Base-by-base conservation (phyloP, 2,329 filamentous ascomycete species). In the Epichloe gansuensis region DNA sequence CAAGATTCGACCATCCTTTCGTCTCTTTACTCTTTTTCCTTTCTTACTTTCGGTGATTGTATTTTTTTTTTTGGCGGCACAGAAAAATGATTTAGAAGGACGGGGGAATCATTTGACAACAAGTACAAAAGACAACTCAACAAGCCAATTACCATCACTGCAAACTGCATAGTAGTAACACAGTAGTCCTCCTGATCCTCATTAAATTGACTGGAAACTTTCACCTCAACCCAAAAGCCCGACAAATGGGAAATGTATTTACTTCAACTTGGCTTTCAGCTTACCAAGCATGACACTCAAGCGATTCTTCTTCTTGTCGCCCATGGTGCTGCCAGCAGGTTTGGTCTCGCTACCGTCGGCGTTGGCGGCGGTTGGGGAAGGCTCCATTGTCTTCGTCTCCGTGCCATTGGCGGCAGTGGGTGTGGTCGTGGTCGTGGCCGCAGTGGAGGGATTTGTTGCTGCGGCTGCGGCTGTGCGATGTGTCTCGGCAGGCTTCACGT, bases 291-390 rank as follows among this genome's bases (percentile, higher is more conserved):
- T 77, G 51, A 75, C 69, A 67, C 82, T 85, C 54, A 83, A 61
- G 51, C 82, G 75, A 67, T 79, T 74, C 73, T 82, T 83, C 75
- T 83, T 84, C 74, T 85, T 86, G 71, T 80, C 81, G 50, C 80
- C 75, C 15, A 72, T 68, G 52, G 65, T 56, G 15, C 66, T 25
- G 15, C 56, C 59, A 11, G 55, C 54, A 21, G 63, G 48, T 58
- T 61, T 63, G 51, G 53, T 48, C 13, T 49, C 48, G 46, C 34
- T 39, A 12, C 17, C 42, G 45, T 21, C 50, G 28, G 46, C 48
- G 41, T 50, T 51, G 37, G 49, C 48, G 8, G 50, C 39, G 21
- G n/a, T 11, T 23, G 51, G n/a, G 44, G 25, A 9, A 12, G 55
- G 48, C 54, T 59, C 53, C 25, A 59, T 39, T 23, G 54, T 45